A percentile compares a stretch with the other conserved stretches of the same genome.
Conservation (phyloP, 2,329 filamentous ascomycete species). For the Gliomastix tumulicola region DNA sequence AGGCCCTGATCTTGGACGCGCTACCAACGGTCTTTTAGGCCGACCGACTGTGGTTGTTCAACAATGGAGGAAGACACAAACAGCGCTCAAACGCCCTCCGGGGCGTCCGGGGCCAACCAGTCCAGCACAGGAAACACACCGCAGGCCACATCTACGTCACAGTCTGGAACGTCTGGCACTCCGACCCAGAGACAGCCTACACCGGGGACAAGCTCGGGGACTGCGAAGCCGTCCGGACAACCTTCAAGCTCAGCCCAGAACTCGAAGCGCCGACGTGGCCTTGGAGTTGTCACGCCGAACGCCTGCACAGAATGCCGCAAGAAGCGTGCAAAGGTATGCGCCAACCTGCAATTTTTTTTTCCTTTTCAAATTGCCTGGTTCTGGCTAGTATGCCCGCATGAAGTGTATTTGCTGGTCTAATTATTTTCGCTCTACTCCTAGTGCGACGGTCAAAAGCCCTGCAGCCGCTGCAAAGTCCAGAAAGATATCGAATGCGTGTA, state of each 20-base stretch:
- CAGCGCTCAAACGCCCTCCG: conserved; percentile 17
- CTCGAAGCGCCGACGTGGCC: conserved; percentile 45
- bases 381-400: no score
- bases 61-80: conserved; percentile 23
- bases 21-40: no score
- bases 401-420: neutral
- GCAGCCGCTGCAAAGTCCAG: conserved; percentile 46
- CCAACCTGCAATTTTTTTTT: conserved; percentile 2
- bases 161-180: conserved; percentile 10
- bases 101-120: conserved; percentile 16
- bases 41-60: neutral
- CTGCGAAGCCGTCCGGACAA: conserved; percentile 1
- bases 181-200: conserved; percentile 20
- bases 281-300: conserved; percentile 52
- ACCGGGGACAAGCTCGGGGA: conserved; percentile 11
- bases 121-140: conserved; percentile 24
- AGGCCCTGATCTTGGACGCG: no score
- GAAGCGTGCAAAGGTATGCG: conserved; percentile 51
- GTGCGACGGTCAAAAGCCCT: conserved; percentile 54
- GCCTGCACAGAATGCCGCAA: conserved; percentile 56
- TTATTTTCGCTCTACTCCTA: no score
- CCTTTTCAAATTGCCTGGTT: no score
- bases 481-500: conserved; percentile 52
- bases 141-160: conserved; percentile 13
- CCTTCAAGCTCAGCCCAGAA: neutral